phyloP scores from a whole-genome alignment of 2,329 filamentous ascomycete genomes.

The Colletotrichum trifolii region DNA sequence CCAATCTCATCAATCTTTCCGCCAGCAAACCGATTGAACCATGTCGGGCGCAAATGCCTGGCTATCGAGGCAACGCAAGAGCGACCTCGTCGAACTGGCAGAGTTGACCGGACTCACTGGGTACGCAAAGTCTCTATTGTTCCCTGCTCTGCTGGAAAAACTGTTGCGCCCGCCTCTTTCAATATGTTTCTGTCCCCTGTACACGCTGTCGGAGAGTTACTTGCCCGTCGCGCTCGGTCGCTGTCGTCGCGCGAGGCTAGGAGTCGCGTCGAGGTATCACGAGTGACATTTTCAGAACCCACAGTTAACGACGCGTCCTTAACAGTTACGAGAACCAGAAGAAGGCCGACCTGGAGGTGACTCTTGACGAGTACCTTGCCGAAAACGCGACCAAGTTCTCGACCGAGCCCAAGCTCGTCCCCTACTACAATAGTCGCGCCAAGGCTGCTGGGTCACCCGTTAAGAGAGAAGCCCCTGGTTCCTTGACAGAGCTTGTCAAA shows the following conservation, averaged over 20 bases:
- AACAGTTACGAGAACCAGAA: slow-evolving; percentile 75
- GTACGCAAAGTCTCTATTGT: slow-evolving; percentile 62
- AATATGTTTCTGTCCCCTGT: slow-evolving; percentile 1
- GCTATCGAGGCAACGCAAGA: slow-evolving; percentile 85
- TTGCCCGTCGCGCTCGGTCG: slow-evolving; percentile 26
- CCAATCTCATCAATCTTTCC: slow-evolving; percentile 15
- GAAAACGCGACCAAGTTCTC: slow-evolving; percentile 74
- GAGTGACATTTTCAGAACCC: slow-evolving; percentile 30
- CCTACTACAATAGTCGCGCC: slow-evolving; percentile 80
- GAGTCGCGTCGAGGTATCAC: slow-evolving; percentile 35
- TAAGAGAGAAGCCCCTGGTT: slow-evolving; percentile 60
- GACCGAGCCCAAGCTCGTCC: slow-evolving; percentile 71
- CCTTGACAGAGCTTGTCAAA: slow-evolving; percentile 54
- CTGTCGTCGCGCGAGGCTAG: slow-evolving; percentile 32
- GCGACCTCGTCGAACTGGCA: slow-evolving; percentile 80
- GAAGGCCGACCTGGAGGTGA: slow-evolving; percentile 82
- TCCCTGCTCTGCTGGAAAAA: neutral
- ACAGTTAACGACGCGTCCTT: slow-evolving; percentile 24
- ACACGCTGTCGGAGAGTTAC: neutral
- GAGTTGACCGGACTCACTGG: slow-evolving; percentile 76
- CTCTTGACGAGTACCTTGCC: slow-evolving; percentile 78
- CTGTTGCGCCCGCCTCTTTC: neutral
- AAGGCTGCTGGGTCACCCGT: slow-evolving; percentile 69
- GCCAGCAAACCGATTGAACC: slow-evolving; percentile 33
- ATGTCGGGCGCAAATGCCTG: slow-evolving; percentile 77